Conservation (phyloP, 164 flowering plant genomes). For the Vitis cinerea region DNA sequence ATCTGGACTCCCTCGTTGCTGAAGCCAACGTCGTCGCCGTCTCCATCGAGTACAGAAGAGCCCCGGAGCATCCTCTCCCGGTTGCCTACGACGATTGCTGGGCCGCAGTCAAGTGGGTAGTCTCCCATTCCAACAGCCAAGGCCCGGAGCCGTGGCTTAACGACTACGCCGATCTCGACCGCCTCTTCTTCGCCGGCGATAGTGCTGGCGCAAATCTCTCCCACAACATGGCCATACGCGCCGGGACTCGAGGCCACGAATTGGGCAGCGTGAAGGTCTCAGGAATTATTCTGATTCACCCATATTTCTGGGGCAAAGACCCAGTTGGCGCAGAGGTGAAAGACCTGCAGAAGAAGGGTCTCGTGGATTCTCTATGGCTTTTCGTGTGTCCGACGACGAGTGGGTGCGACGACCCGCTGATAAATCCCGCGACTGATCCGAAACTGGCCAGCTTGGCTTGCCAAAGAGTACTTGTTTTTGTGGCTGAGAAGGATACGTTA, state of each 20-base stretch:
- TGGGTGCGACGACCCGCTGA: slow-evolving; percentile 20
- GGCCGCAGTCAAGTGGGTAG: slow-evolving; percentile 35
- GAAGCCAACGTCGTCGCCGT: slow-evolving; percentile 17
- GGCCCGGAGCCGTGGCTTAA: slow-evolving; percentile 37
- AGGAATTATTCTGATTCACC: slow-evolving; percentile 20
- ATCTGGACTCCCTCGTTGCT: slow-evolving; percentile 4
- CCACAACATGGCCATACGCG: slow-evolving; percentile 25
- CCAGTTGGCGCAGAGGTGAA: slow-evolving; percentile 9
- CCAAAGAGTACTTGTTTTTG: slow-evolving; percentile 27
- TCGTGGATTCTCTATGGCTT: slow-evolving; percentile 10
- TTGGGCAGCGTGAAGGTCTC: background rate
- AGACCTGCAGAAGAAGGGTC: background rate
- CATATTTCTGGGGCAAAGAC: slow-evolving; percentile 21
- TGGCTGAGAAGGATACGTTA: slow-evolving; percentile 31
- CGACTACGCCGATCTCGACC: slow-evolving; percentile 19
- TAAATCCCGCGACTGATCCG: slow-evolving; percentile 14
- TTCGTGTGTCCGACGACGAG: slow-evolving; percentile 5
- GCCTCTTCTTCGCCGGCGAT: slow-evolving; percentile 39
- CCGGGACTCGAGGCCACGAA: background rate
- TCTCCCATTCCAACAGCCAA: slow-evolving; percentile 21
- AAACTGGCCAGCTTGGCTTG: slow-evolving; percentile 23
- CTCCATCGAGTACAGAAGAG: slow-evolving; percentile 26
- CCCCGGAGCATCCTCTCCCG: slow-evolving; percentile 27
- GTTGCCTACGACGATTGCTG: slow-evolving; percentile 23
- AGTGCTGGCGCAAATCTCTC: slow-evolving; percentile 42